These are phyloP conservation scores for Syzygium aqueum DNA, from an alignment of 345 rosid genomes.

Conservation along the genomic window DNA sequence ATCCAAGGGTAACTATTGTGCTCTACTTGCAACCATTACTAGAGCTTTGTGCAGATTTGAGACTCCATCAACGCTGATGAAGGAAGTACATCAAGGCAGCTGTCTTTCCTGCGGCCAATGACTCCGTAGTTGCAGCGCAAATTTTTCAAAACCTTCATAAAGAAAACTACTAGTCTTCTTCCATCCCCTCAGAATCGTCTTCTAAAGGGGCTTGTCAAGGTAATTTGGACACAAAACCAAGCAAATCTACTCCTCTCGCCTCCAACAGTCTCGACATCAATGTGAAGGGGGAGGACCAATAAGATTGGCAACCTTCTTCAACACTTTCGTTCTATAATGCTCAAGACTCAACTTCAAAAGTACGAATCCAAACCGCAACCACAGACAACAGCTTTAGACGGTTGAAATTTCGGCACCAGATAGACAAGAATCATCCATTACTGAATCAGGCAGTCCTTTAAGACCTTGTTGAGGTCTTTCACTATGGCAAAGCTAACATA, in stretches of 20 bases:
- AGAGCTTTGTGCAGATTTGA: background rate
- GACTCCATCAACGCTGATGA: background rate
- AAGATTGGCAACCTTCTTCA: background rate
- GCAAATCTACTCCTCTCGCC: background rate
- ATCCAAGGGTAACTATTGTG: background rate
- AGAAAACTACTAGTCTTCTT: background rate
- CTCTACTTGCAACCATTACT: background rate
- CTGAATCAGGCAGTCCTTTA: background rate
- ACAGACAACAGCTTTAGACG: background rate
- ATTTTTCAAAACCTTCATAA: rapidly evolving
- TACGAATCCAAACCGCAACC: background rate
- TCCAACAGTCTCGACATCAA: background rate
- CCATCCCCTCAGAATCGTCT: background rate
- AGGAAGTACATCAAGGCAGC: background rate
- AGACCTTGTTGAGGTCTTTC: background rate
- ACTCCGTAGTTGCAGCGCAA: background rate
- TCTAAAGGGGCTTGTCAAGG: background rate
- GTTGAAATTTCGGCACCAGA: background rate
- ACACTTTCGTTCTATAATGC: background rate
- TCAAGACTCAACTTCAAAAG: background rate
- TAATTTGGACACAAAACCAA: background rate
- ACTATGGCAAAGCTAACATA: background rate
- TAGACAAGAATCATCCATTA: background rate
- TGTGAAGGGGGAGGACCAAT: background rate
- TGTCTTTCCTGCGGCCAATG: background rate